A percentile compares a stretch with the other conserved stretches of the same genome.
These are phyloP conservation scores for Erodium texanum DNA, from an alignment of 441 rosid species.

Conservation along the genomic window DNA sequence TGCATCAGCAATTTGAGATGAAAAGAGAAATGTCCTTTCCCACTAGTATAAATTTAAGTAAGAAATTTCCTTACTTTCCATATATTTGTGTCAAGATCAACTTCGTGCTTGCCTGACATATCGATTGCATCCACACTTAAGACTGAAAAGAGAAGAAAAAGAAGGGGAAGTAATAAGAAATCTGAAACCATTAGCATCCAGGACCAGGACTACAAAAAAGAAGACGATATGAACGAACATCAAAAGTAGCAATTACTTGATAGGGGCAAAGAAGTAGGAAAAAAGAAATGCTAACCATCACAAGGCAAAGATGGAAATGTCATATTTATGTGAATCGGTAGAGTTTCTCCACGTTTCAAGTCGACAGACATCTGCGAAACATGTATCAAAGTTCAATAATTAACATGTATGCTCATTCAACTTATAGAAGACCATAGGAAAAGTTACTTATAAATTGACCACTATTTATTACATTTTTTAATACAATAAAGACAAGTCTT, in stretches of 20 bases:
- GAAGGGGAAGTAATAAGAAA: slow-evolving; percentile 11
- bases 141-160: slow-evolving; percentile 35
- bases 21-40: no score
- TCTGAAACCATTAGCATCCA: background rate
- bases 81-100: slow-evolving; percentile 94
- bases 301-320: slow-evolving; percentile 96
- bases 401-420: background rate
- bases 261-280: background rate
- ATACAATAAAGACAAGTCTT: background rate
- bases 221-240: background rate
- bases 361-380: slow-evolving; percentile 86
- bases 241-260: background rate
- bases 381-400: slow-evolving; percentile 3
- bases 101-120: slow-evolving; percentile 99
- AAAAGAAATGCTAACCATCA: slow-evolving; percentile 54
- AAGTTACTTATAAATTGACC: background rate
- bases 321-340: slow-evolving; percentile 91
- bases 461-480: no score
- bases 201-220: background rate
- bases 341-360: slow-evolving; percentile 95
- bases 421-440: background rate
- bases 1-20: background rate
- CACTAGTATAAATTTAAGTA: background rate
- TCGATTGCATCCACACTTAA: slow-evolving; percentile 95
- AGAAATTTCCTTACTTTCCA: slow-evolving; percentile 63